Conservation (phyloP, 768 basidiomycete genomes). For the Dendrothele bispora region DNA sequence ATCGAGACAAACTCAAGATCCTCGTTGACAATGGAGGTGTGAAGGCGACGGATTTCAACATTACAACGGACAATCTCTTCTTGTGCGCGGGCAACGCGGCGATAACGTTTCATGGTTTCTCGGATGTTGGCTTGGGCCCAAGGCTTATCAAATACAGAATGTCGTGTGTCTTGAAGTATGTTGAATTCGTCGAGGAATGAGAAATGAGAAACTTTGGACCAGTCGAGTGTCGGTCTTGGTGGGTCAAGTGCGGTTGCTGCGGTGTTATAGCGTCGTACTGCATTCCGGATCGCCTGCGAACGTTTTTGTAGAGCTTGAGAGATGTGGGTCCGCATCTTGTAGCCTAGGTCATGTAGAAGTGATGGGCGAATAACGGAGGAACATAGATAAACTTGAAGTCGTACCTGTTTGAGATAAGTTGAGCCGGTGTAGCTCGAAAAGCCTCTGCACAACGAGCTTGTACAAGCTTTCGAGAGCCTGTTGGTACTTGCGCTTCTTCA, state of each 20-base stretch:
- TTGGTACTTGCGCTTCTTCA: slow-evolving; percentile 21
- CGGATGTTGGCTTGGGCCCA: slow-evolving; percentile 28
- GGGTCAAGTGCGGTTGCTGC: slow-evolving; percentile 20
- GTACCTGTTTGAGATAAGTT: slow-evolving; percentile 35
- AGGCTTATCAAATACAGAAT: slow-evolving; percentile 22
- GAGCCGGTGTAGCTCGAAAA: slow-evolving; percentile 39
- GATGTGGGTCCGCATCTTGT: slow-evolving; percentile 32
- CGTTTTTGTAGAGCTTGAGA: slow-evolving; percentile 29
- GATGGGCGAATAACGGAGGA: neutral
- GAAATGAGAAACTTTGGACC: slow-evolving; percentile 18
- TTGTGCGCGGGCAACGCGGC: slow-evolving; percentile 24
- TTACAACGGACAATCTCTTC: slow-evolving; percentile 32
- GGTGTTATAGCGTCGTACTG: slow-evolving; percentile 30
- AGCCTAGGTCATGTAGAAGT: slow-evolving; percentile 22
- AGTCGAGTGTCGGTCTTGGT: slow-evolving; percentile 17
- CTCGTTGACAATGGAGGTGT: slow-evolving; percentile 26
- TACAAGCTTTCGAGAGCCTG: slow-evolving; percentile 31
- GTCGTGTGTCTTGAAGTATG: slow-evolving; percentile 28
- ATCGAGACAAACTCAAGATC: neutral
- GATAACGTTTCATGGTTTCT: slow-evolving; percentile 23
- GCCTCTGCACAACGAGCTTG: slow-evolving; percentile 28
- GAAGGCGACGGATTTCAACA: slow-evolving; percentile 28
- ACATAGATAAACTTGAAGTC: slow-evolving; percentile 2
- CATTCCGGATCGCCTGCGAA: slow-evolving; percentile 29
- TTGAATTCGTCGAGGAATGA: slow-evolving; percentile 28